phyloP scores from a whole-genome alignment of 192 early-diverging fungal species.

The Coemansia nantahalensis region DNA sequence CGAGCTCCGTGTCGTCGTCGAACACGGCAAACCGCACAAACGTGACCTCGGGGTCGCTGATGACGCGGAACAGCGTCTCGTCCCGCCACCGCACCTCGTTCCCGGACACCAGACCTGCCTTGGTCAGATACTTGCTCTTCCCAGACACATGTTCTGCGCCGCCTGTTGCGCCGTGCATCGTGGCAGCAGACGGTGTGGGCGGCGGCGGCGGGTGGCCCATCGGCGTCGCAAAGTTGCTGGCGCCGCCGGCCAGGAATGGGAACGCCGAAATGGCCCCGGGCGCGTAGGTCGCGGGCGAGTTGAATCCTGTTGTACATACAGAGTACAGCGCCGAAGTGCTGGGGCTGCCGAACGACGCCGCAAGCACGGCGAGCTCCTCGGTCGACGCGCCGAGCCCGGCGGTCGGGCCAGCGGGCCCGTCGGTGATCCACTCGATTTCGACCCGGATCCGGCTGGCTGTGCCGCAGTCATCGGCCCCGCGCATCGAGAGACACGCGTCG shows the following conservation, averaged over 20 bases:
- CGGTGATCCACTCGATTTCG: conserved; percentile 44
- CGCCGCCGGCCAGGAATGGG: conserved; percentile 9
- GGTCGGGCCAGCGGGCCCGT: conserved; percentile 5
- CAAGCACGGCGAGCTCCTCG: conserved; percentile 15
- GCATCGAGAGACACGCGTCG: background rate
- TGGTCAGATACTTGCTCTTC: conserved; percentile 17
- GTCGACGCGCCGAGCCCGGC: conserved; percentile 15
- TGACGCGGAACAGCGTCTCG: conserved; percentile 23
- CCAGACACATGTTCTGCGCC: no score
- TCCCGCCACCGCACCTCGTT: conserved; percentile 45
- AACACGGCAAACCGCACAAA: conserved; percentile 38
- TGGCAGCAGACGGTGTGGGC: conserved; percentile 3
- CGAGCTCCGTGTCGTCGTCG: conserved; percentile 45
- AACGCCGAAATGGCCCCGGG: conserved; percentile 4
- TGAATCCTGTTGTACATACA: conserved; percentile 14
- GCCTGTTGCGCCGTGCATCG: no score
- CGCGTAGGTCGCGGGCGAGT: conserved; percentile 21
- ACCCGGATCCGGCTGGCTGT: conserved; percentile 28
- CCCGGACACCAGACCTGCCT: conserved; percentile 15
- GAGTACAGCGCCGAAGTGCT: conserved; percentile 6
- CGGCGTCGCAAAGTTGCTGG: conserved; percentile 19
- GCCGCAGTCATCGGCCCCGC: background rate
- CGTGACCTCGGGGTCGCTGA: conserved; percentile 41
- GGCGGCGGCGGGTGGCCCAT: conserved; percentile 17
- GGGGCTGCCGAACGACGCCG: conserved; percentile 2